Conservation (phyloP, 768 basidiomycete species). For the Boletus bicolor region DNA sequence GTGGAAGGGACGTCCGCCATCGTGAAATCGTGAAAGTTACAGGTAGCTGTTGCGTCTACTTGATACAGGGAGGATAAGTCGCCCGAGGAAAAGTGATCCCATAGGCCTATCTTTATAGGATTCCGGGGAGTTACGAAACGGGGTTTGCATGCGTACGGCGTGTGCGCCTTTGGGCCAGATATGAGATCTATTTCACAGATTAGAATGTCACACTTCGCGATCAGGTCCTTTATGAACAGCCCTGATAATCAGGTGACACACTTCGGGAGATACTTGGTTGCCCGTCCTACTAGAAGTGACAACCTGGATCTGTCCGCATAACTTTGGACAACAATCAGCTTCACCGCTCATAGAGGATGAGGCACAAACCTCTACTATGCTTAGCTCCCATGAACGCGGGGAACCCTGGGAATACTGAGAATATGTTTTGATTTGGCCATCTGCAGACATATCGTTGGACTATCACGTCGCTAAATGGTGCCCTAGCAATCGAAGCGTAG, state of each 20-base stretch:
- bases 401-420: background rate
- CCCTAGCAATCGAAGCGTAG: background rate
- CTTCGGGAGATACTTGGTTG: background rate
- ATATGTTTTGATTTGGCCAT: background rate
- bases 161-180: background rate
- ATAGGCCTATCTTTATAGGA: constrained; percentile 19
- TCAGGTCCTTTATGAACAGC: background rate
- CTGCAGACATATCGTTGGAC: background rate
- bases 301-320: background rate
- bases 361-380: background rate
- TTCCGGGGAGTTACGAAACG: constrained; percentile 7
- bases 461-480: background rate
- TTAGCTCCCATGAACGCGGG: background rate
- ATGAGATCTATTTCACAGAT: constrained; percentile 8
- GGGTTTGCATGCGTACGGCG: background rate
- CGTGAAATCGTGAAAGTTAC: constrained; percentile 9
- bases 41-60: background rate
- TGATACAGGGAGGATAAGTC: constrained; percentile 2
- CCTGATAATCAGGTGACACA: background rate
- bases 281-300: background rate
- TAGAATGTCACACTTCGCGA: background rate
- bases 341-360: background rate
- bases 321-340: background rate
- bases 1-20: constrained; percentile 39
- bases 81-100: background rate